Evolutionary conservation across 1,284 basidiomycete species (phyloP).

Genomic region (Cryptococcus depauperatus): DNA sequence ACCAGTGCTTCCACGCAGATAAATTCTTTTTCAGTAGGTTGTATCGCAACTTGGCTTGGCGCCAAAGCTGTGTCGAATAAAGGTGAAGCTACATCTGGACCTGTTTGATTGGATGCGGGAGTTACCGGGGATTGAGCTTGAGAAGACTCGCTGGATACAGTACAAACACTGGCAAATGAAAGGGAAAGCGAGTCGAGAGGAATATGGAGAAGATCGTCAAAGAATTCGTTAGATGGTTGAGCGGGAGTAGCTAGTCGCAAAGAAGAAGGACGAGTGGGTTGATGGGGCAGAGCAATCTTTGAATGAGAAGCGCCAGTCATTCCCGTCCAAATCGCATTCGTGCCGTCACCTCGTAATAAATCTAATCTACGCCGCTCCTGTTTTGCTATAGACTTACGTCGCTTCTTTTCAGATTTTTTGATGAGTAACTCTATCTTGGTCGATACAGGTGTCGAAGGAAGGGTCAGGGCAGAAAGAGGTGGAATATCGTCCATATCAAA

Average conservation of each 20-base stretch:
- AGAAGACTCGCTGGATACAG: conserved; percentile 7
- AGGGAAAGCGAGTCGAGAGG: conserved; percentile 41
- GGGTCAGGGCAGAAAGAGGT: neutral
- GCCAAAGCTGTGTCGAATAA: neutral
- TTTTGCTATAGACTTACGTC: conserved; percentile 21
- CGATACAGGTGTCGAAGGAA: neutral
- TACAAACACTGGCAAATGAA: conserved; percentile 39
- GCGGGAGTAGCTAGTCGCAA: conserved; percentile 27
- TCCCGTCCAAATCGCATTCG: conserved; percentile 15
- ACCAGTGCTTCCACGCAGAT: conserved; percentile 45
- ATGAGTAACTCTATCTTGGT: neutral
- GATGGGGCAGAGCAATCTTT: conserved; percentile 12
- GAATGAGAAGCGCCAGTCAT: neutral
- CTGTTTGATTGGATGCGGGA: neutral
- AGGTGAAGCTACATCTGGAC: neutral
- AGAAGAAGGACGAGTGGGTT: conserved; percentile 21
- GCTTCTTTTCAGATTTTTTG: conserved; percentile 18
- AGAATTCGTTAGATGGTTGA: conserved; percentile 21
- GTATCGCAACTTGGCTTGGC: neutral
- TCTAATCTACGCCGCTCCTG: conserved; percentile 34
- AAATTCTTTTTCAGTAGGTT: conserved; percentile 19
- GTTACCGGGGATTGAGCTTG: neutral
- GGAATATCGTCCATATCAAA: conserved; percentile 13
- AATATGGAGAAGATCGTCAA: conserved; percentile 24
- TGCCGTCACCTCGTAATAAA: conserved; percentile 41